Base-by-base conservation (phyloP, 305 asterid genomes). In the Stenogyne calaminthoides region DNA sequence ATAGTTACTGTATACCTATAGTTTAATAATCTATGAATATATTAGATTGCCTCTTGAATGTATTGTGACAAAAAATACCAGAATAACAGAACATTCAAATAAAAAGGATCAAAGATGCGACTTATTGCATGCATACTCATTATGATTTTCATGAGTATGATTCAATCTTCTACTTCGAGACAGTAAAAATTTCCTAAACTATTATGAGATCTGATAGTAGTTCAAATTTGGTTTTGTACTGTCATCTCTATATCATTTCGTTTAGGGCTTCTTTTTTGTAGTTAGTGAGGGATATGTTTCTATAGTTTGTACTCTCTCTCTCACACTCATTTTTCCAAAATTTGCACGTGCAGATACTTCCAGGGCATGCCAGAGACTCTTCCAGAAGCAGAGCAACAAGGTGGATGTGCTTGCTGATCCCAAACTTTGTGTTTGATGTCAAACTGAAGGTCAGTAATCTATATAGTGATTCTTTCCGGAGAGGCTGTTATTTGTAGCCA, bases 341-440 rank as follows among this genome's bases (percentile, higher is more conserved):
- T 69, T 59, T 62, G 66, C 19, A 5, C 69, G 27, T 79, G 67
- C 88, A 93, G 98, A 83, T 93, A 93, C 87, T 93, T 93, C 78
- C 98, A 91, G 67, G 84, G 87, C 73, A 89, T 93, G 67, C 96
- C 97, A 0, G 97, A 89, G 77, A 84, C 83, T 46, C 89, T 88
- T 66, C 78, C 96, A 15, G 97, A 89, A 71, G 74, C 88, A 0
- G 98, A 88, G 75, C 97, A 86, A 78, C 86, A 84, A 72, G 97
- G 97, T 54, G 96, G 98, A 5, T 94, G 98, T 47, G 91, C 97
- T 3, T 94, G 98, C 87, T 94, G 82, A 89, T 83, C 68, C 42
- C 22, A 39, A 71, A 71, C 56, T 39, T 20, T 40, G 73, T 70
- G 72, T 32, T 32, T 32, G 36, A 32, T 32, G 36, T 32, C 62